phyloP scores from a whole-genome alignment of 345 rosid genomes.

The Populus deltoides region DNA sequence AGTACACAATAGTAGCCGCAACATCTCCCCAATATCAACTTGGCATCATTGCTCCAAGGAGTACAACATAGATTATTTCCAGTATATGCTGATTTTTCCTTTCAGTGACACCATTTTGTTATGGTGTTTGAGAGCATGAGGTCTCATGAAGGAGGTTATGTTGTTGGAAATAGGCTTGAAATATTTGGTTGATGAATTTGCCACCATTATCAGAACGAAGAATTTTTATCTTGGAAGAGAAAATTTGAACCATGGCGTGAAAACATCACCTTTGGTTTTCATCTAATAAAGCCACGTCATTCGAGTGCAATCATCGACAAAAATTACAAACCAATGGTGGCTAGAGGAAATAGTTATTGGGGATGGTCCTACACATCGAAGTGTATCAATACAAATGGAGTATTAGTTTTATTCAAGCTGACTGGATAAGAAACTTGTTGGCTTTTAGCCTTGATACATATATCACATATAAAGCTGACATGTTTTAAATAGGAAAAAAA shows the following conservation, averaged over 20 bases:
- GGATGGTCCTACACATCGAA: too few species aligned
- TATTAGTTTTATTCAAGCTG: background rate
- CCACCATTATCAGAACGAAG: background rate
- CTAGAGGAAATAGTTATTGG: background rate
- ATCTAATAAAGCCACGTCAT: conserved; percentile 7
- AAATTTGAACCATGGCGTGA: background rate
- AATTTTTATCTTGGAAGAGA: background rate
- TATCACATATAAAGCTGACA: too few species aligned
- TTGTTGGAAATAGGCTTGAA: background rate
- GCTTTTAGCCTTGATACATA: conserved; percentile 2
- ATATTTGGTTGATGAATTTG: background rate
- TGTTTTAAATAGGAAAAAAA: too few species aligned
- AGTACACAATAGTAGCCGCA: background rate
- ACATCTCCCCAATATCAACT: background rate
- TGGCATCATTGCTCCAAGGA: background rate
- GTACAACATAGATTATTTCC: background rate
- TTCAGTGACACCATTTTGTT: background rate
- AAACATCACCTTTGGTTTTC: conserved; percentile 4
- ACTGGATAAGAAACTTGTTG: background rate
- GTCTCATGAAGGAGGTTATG: background rate
- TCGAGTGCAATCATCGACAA: background rate
- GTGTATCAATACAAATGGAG: too few species aligned
- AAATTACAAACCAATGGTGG: background rate
- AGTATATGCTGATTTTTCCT: background rate
- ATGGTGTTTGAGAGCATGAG: background rate